Conservation (phyloP, 148 eudicot genomes). For the Agrostemma githago region DNA sequence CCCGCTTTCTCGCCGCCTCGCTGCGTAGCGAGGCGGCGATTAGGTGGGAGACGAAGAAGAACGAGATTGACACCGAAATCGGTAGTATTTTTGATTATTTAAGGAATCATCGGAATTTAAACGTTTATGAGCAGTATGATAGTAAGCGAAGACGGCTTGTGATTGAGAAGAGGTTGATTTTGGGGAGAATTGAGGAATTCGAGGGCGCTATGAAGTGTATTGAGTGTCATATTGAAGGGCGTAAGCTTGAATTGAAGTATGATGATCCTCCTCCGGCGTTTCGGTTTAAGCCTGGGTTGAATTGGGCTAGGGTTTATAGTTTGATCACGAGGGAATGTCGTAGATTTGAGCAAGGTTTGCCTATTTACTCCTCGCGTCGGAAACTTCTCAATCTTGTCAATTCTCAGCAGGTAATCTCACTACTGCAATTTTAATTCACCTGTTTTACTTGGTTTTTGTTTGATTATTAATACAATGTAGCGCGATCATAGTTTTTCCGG, state of each 20-base stretch:
- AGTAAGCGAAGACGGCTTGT: conserved; percentile 31
- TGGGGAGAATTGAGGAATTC: conserved; percentile 53
- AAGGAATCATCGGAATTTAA: not conserved
- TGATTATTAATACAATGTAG: too few species aligned
- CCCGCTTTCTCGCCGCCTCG: conserved; percentile 30
- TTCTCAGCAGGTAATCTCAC: conserved; percentile 42
- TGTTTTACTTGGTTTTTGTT: not conserved
- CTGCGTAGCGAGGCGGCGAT: conserved; percentile 38
- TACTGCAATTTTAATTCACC: not conserved
- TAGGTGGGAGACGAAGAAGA: conserved; percentile 34
- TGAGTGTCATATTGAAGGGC: conserved; percentile 26
- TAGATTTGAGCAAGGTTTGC: conserved; percentile 50
- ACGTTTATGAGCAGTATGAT: conserved; percentile 12
- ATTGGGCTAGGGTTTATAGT: conserved; percentile 39
- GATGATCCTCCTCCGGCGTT: conserved; percentile 20
- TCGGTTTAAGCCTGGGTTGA: conserved; percentile 8
- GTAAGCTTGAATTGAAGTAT: not conserved
- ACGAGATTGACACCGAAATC: conserved; percentile 28
- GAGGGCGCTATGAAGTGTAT: conserved; percentile 39
- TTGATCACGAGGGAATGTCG: conserved; percentile 46
- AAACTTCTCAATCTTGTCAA: conserved; percentile 35
- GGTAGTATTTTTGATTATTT: not conserved
- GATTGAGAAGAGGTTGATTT: conserved; percentile 37
- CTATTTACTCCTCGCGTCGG: conserved; percentile 51
- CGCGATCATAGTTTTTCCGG: too few species aligned